Evolutionary conservation across 2,329 filamentous ascomycete genomes (phyloP).

Genomic region (Trichophaea hybrida): DNA sequence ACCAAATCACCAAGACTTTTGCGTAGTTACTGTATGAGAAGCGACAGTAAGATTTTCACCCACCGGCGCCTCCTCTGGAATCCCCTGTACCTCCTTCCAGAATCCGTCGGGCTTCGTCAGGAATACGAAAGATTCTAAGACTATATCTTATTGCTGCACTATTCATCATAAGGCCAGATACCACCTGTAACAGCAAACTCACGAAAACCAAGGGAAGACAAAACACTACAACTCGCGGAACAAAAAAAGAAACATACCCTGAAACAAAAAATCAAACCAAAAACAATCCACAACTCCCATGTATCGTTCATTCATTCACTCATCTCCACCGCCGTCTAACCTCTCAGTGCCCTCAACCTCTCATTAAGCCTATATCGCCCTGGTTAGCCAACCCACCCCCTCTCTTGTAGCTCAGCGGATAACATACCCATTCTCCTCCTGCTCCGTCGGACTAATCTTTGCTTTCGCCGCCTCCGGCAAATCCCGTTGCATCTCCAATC

Average conservation of each 20-base stretch:
- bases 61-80: no score
- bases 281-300: not conserved
- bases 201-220: no score
- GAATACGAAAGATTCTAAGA: no score
- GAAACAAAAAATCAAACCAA: not conserved
- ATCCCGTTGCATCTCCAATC: conserved; percentile 66
- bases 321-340: not conserved
- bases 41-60: no score
- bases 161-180: no score
- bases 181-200: no score
- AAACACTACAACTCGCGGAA: not conserved
- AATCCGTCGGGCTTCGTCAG: no score
- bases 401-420: conserved; percentile 38
- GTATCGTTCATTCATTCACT: not conserved
- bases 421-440: conserved; percentile 54
- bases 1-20: no score
- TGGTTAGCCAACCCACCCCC: conserved; percentile 33
- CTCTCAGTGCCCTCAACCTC: not conserved
- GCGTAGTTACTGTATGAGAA: no score
- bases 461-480: conserved; percentile 49
- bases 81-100: no score
- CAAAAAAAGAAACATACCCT: not conserved
- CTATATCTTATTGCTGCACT: no score
- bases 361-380: not conserved
- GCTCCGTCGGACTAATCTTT: conserved; percentile 54